These are phyloP conservation scores for Raphanus sativus DNA, from an alignment of 345 rosid genomes.

Conservation along the genomic window DNA sequence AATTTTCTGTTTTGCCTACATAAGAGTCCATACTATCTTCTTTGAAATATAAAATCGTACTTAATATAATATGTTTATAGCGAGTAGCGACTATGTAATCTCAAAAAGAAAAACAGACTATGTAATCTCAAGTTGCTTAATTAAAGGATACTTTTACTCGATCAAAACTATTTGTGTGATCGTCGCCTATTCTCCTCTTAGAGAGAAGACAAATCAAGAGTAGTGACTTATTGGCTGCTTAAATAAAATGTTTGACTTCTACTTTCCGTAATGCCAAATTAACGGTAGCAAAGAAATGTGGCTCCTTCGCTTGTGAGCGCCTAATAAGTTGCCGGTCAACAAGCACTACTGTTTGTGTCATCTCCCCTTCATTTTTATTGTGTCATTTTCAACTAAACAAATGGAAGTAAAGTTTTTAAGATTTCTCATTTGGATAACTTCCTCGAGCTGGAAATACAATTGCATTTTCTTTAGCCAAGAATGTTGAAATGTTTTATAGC, in stretches of 20 bases:
- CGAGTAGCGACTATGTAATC: not conserved
- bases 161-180: not conserved
- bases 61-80: not conserved
- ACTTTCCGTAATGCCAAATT: conserved; percentile 33
- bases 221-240: conserved; percentile 12
- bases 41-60: not conserved
- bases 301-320: not conserved
- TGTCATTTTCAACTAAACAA: not conserved
- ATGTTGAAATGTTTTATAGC: no score
- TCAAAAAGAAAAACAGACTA: not conserved
- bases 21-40: not conserved
- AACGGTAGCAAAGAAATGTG: conserved; percentile 20
- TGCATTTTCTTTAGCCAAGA: not conserved
- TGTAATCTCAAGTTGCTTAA: not conserved
- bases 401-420: not conserved
- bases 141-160: not conserved
- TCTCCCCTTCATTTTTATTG: not conserved
- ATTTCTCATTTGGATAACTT: not conserved
- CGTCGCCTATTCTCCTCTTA: not conserved
- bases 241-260: conserved; percentile 14
- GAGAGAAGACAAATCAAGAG: not conserved
- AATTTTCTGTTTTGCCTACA: not conserved
- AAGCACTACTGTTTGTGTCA: conserved; percentile 7
- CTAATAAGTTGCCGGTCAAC: conserved; percentile 20
- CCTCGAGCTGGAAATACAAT: not conserved